These are phyloP conservation scores for Alternaria infectoria DNA, from an alignment of 2,329 filamentous ascomycete species.

Conservation along the genomic window DNA sequence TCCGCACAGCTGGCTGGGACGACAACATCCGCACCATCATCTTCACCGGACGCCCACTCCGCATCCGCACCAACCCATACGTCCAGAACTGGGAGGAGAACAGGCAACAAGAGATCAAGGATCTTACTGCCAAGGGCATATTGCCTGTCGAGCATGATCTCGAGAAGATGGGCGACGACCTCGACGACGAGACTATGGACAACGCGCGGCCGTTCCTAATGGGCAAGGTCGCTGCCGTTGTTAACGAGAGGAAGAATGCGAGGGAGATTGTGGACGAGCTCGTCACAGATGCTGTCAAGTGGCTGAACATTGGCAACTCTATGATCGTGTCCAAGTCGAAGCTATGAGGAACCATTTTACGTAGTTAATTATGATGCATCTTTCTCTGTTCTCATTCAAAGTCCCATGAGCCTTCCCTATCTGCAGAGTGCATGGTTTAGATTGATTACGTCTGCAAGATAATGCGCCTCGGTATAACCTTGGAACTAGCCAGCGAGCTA, in stretches of 20 bases:
- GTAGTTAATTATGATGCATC: background rate
- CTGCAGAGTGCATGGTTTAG: background rate
- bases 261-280: constrained; percentile 96
- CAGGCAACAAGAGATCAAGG: constrained; percentile 86
- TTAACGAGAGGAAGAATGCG: constrained; percentile 89
- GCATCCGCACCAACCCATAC: constrained; percentile 92
- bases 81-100: constrained; percentile 97
- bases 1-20: constrained; percentile 88
- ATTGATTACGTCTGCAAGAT: background rate
- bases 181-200: constrained; percentile 85
- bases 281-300: constrained; percentile 77
- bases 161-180: constrained; percentile 73
- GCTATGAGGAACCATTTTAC: constrained; percentile 26
- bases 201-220: constrained; percentile 91
- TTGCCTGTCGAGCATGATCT: constrained; percentile 95
- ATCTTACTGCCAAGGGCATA: constrained; percentile 84
- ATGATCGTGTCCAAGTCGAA: constrained; percentile 56
- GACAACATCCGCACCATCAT: constrained; percentile 98
- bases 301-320: constrained; percentile 71
- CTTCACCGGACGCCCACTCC: constrained; percentile 94
- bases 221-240: constrained; percentile 94
- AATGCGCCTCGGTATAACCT: background rate
- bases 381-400: background rate
- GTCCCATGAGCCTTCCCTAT: background rate
- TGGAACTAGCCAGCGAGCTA: background rate